phyloP scores from a whole-genome alignment of 1,139 yeast species.

The Lodderomyces oxycetoniae region DNA sequence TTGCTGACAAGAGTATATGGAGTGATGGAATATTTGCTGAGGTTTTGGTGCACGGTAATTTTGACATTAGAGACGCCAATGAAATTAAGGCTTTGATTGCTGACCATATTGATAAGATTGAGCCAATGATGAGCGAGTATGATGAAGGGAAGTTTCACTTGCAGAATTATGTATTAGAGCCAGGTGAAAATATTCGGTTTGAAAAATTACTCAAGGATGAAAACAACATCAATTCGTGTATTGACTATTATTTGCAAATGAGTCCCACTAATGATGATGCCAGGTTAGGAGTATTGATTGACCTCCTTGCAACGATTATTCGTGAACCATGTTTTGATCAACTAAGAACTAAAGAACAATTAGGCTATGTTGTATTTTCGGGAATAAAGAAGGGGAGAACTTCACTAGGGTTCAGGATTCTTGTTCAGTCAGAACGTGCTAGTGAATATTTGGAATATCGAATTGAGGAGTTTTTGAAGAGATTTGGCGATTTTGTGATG shows the following conservation, averaged over 20 bases:
- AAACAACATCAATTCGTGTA: constrained; percentile 76
- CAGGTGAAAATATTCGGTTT: constrained; percentile 42
- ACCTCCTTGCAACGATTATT: constrained; percentile 64
- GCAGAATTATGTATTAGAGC: constrained; percentile 39
- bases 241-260: constrained; percentile 72
- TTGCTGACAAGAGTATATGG: constrained; percentile 41
- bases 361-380: constrained; percentile 81
- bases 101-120: constrained; percentile 17
- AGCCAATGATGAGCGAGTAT: constrained; percentile 39
- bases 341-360: constrained; percentile 85
- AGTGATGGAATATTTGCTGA: constrained; percentile 57
- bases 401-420: constrained; percentile 69
- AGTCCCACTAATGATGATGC: constrained; percentile 41
- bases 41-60: constrained; percentile 75
- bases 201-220: constrained; percentile 56
- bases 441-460: constrained; percentile 72
- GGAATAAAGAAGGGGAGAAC: constrained; percentile 67
- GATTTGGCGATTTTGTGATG: constrained; percentile 34
- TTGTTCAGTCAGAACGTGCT: constrained; percentile 81
- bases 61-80: constrained; percentile 50
- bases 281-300: constrained; percentile 45
- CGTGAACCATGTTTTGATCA: constrained; percentile 88
- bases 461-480: constrained; percentile 59
- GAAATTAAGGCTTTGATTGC: constrained; percentile 21
- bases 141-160: constrained; percentile 24